These are phyloP conservation scores for Fusarium sp. DNA, from an alignment of 2,329 filamentous ascomycete genomes.

Conservation along the genomic window DNA sequence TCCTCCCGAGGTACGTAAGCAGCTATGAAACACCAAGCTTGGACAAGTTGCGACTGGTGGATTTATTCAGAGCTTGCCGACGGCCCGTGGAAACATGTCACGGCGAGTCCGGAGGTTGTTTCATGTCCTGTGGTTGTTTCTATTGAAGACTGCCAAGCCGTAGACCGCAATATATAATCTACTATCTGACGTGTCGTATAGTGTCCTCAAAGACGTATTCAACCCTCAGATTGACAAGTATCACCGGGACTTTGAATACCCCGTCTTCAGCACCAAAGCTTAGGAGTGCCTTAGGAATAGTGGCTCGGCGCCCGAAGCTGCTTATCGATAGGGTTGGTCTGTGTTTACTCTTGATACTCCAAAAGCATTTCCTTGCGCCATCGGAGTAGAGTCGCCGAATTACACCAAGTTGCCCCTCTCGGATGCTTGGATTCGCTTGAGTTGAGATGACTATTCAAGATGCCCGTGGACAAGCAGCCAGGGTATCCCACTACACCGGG, in stretches of 20 bases:
- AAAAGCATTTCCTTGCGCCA: not conserved
- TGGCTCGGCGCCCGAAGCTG: not conserved
- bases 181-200: not conserved
- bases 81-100: not conserved
- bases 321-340: not conserved
- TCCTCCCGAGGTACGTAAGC: constrained; percentile 1
- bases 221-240: not conserved
- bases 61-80: not conserved
- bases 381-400: not conserved
- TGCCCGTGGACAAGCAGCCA: no score
- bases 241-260: no score
- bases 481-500: not conserved
- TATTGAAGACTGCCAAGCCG: not conserved
- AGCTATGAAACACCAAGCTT: constrained; percentile 1
- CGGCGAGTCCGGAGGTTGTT: not conserved
- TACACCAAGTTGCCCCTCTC: not conserved
- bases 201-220: not conserved
- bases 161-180: not conserved
- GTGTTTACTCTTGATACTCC: not conserved
- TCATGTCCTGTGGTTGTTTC: constrained; percentile 6
- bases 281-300: not conserved
- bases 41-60: constrained; percentile 15
- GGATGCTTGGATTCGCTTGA: no score
- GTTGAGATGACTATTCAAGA: no score
- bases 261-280: no score